Base-by-base conservation (phyloP, 2,329 filamentous ascomycete species). In the Periconia digitata region DNA sequence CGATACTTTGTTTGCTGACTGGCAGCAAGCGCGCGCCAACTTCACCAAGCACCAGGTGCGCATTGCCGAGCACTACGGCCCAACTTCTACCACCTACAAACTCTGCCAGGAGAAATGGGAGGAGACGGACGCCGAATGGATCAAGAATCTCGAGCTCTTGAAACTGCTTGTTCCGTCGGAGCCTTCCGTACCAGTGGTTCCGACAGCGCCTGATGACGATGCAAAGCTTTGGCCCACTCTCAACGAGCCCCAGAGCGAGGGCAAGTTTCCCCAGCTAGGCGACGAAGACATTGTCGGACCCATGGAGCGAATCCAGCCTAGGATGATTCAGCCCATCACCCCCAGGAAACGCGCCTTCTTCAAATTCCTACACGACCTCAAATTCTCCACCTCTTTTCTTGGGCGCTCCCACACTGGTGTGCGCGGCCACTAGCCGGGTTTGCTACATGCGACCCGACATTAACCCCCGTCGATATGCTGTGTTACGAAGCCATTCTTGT, bases 201-300 rank as follows among this genome's bases (percentile, higher is more conserved):
- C 55, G 60, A 74, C 67, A 61, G 79, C 73, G 66, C 78, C 63
- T 27, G 75, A 85, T 23, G 78, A 86, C 36, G 38, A 24, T 20
- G 17, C 18, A 24, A 82, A 82, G 50, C 83, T 82, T 47, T 83
- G 91, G 55, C 87, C 87, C 0, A 79, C 82, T 21, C 81, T 92
- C 58, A 77, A 86, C 53, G 85, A 89, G 65, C 78, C 86, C 47
- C 71, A 79, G 70, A 74, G 77, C 64, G 80, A 87, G 53, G 87
- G 88, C 64, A 96, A 96, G 71, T 96, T 96, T 63, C 91, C 91
- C 20, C 85, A 86, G 59, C 82, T 92, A 24, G 91, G 91, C 44
- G 91, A 96, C 62, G 87, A 92, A 60, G 92, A 95, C 70, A 95
- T 96, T 66, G 90, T 96, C 38, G 92, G 92, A 1, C 92, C 92